Conservation (phyloP, 78 protist species). For the Cavenderia fasciculata region DNA sequence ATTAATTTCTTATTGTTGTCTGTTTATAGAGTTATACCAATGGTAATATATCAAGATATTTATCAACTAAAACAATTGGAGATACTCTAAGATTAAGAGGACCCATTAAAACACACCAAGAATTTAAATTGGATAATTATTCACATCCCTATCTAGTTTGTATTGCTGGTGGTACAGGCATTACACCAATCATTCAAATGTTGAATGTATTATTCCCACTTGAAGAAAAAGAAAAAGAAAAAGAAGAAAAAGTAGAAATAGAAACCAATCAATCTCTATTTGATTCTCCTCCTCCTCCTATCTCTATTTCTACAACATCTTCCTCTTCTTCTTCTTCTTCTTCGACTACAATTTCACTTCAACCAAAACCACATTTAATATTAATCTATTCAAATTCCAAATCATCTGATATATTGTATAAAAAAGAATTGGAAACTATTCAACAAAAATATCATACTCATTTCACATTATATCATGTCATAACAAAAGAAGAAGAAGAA, state of each 20-base stretch:
- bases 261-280: too few species aligned
- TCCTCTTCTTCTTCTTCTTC: too few species aligned
- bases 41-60: constrained; percentile 41
- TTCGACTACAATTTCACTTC: too few species aligned
- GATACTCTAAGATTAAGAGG: constrained; percentile 28
- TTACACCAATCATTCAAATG: constrained; percentile 68
- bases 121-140: neutral
- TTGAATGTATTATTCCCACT: neutral
- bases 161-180: constrained; percentile 77
- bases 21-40: constrained; percentile 22
- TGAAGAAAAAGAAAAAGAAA: too few species aligned
- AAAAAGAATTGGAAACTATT: constrained; percentile 7
- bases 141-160: neutral
- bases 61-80: constrained; percentile 8
- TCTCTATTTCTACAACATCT: too few species aligned
- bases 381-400: constrained; percentile 35
- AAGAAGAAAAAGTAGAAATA: too few species aligned
- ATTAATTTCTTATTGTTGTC: neutral
- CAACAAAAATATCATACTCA: neutral
- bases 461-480: constrained; percentile 6
- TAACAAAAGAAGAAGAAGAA: constrained; percentile 14
- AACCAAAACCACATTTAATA: neutral
- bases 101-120: constrained; percentile 37
- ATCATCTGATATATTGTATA: constrained; percentile 10
- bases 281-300: too few species aligned